A percentile compares a stretch with the other conserved stretches of the same genome.
These are phyloP conservation scores for Haematococcus sp. DNA, from an alignment of 139 green algal genomes.

Conservation along the genomic window DNA sequence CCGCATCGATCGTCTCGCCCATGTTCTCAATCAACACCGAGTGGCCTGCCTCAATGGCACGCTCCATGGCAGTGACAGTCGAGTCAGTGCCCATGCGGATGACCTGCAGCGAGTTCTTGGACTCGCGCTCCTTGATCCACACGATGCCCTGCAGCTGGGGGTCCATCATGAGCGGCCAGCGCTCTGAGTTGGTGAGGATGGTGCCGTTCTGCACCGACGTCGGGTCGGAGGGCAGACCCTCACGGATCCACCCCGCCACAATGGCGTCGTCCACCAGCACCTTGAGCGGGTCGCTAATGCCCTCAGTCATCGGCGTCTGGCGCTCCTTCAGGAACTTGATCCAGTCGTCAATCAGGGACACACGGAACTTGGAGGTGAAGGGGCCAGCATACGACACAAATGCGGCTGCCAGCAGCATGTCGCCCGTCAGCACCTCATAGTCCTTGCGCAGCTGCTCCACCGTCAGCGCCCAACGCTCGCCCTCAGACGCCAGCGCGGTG, in stretches of 20 bases:
- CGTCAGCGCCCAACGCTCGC: conserved; percentile 75
- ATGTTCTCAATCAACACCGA: conserved; percentile 87
- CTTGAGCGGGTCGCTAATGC: conserved; percentile 70
- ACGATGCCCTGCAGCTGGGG: conserved; percentile 85
- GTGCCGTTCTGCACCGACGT: conserved; percentile 77
- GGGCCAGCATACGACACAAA: conserved; percentile 75
- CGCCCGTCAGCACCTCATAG: conserved; percentile 71
- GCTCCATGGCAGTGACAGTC: conserved; percentile 73
- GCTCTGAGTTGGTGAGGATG: conserved; percentile 79
- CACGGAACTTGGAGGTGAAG: conserved; percentile 75
- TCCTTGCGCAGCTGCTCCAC: conserved; percentile 71
- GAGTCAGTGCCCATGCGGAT: conserved; percentile 74
- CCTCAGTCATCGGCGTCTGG: conserved; percentile 75
- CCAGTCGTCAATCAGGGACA: conserved; percentile 63
- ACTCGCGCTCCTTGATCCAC: conserved; percentile 86
- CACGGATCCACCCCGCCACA: conserved; percentile 69
- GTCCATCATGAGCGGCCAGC: conserved; percentile 85
- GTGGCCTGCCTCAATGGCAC: conserved; percentile 75
- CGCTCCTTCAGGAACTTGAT: conserved; percentile 70
- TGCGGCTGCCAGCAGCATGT: conserved; percentile 72
- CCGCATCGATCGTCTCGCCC: conserved; percentile 81
- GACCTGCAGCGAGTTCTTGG: conserved; percentile 78
- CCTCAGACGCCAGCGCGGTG: conserved; percentile 74
- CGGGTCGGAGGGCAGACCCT: conserved; percentile 75
- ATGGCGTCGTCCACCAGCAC: conserved; percentile 73